Conservation (phyloP, 352 stramenopile species). For the Globisporangium alternatum region DNA sequence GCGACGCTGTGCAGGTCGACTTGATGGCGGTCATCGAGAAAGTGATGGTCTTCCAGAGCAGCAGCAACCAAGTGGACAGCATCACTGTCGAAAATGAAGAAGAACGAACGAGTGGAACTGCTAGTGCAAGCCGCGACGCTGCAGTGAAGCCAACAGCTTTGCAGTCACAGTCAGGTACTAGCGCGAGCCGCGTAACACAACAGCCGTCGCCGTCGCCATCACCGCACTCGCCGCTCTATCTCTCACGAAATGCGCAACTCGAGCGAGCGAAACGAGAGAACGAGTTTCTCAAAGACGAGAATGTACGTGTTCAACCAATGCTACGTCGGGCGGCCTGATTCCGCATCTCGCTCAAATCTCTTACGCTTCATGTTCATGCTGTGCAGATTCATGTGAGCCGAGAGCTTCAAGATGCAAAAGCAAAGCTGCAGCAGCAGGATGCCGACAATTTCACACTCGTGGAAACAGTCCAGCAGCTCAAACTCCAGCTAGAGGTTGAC, state of each 20-base stretch:
- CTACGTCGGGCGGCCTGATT: background rate
- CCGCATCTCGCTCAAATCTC: background rate
- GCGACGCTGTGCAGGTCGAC: conserved; percentile 52
- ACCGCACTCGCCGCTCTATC: conserved; percentile 31
- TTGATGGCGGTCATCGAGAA: conserved; percentile 69
- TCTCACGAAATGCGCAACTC: conserved; percentile 46
- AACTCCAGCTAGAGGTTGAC: conserved; percentile 45
- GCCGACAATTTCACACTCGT: conserved; percentile 30
- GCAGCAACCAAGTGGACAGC: background rate
- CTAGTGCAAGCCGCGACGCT: background rate
- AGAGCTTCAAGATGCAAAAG: conserved; percentile 25
- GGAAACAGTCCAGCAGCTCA: conserved; percentile 32
- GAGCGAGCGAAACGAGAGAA: conserved; percentile 50
- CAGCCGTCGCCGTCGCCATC: background rate
- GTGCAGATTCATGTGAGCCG: conserved; percentile 36
- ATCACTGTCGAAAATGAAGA: background rate
- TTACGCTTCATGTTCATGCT: background rate
- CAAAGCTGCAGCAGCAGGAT: conserved; percentile 24
- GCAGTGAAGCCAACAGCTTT: too few relatives aligned
- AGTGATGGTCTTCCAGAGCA: conserved; percentile 29
- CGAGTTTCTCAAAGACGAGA: conserved; percentile 59
- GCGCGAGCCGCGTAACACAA: background rate
- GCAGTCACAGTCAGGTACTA: background rate
- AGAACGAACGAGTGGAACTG: background rate
- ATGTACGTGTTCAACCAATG: conserved; percentile 20